Evolutionary conservation across 352 stramenopile species (phyloP).

Genomic region (Phytophthora multivora): DNA sequence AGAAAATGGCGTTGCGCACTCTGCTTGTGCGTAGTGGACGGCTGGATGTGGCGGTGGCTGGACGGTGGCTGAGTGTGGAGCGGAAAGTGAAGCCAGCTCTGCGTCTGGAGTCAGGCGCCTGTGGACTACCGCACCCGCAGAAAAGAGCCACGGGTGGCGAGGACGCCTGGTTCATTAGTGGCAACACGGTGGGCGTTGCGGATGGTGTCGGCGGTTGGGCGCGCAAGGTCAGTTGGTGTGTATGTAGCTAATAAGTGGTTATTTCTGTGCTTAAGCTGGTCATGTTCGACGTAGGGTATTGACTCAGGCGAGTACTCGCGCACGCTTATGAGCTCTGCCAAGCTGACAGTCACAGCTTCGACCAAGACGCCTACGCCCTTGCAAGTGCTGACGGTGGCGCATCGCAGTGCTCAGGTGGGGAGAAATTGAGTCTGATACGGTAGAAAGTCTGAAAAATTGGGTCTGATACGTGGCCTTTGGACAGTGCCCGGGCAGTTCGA

Average conservation of each 20-base stretch:
- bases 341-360: slow-evolving; percentile 22
- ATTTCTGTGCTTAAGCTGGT: not conserved
- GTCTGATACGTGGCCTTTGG: slow-evolving; percentile 6
- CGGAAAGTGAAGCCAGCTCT: slow-evolving; percentile 32
- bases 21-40: not conserved
- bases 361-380: slow-evolving; percentile 53
- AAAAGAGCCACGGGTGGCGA: slow-evolving; percentile 85
- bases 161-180: slow-evolving; percentile 85
- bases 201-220: slow-evolving; percentile 89
- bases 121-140: slow-evolving; percentile 80
- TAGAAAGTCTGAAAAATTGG: not conserved
- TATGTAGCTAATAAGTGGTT: not conserved
- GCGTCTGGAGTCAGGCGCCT: slow-evolving; percentile 68
- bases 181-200: slow-evolving; percentile 80
- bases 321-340: slow-evolving; percentile 71
- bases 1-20: slow-evolving; percentile 8
- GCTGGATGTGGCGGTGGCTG: not conserved
- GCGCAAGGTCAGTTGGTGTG: slow-evolving; percentile 57
- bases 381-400: slow-evolving; percentile 72
- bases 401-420: slow-evolving; percentile 62
- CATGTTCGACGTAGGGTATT: slow-evolving; percentile 51
- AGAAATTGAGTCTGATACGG: not conserved
- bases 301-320: slow-evolving; percentile 90
- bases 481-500: slow-evolving; percentile 83
- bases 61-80: slow-evolving; percentile 25